These are phyloP conservation scores for Fagus crenata DNA, from an alignment of 306 rosid species.

Conservation along the genomic window DNA sequence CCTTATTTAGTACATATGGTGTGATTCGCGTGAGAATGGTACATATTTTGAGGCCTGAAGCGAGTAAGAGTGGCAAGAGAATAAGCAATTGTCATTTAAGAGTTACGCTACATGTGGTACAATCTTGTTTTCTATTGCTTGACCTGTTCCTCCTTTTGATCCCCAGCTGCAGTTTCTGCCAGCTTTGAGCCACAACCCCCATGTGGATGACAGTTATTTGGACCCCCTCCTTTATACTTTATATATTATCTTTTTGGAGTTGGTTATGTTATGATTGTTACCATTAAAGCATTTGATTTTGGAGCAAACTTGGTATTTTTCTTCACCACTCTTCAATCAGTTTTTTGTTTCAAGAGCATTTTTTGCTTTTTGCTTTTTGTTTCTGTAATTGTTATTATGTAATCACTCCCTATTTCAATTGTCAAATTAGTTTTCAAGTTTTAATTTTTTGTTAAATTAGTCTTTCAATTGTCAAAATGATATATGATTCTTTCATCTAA, in stretches of 20 bases:
- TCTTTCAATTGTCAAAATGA: no score
- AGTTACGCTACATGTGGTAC: not conserved
- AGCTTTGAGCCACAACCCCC: not conserved
- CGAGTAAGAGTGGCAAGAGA: not conserved
- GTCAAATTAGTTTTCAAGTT: no score
- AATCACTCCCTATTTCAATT: no score
- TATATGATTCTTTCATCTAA: no score
- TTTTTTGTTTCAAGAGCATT: no score
- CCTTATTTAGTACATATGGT: not conserved
- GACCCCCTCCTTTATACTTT: not conserved
- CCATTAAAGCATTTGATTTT: no score
- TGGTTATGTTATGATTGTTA: no score
- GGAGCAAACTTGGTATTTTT: no score
- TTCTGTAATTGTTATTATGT: no score
- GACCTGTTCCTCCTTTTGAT: not conserved
- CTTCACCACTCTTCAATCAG: no score
- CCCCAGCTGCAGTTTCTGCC: conserved; percentile 14
- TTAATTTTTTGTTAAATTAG: no score
- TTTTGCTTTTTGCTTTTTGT: no score
- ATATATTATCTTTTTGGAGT: not conserved
- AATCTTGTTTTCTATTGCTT: not conserved
- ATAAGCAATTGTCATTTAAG: not conserved
- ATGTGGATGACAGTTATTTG: conserved; percentile 25
- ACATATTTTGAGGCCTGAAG: not conserved
- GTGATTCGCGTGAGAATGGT: not conserved